These are phyloP conservation scores for Pichia sp. DNA, from an alignment of 1,139 yeast species.

Conservation along the genomic window DNA sequence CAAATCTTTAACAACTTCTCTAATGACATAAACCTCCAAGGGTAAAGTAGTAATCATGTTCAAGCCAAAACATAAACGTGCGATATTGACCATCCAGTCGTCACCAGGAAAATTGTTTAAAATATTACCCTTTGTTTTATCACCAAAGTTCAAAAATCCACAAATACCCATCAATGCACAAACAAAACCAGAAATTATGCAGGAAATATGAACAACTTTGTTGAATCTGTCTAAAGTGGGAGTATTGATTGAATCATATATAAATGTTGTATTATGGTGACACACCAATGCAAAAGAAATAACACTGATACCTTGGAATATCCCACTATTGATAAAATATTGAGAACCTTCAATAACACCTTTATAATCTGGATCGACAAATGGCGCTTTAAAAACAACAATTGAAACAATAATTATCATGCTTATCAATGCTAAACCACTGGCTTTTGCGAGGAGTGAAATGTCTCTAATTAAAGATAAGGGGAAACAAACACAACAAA, in stretches of 20 bases:
- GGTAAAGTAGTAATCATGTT: conserved; percentile 95
- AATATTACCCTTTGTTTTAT: conserved; percentile 76
- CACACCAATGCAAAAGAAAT: conserved; percentile 93
- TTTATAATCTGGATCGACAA: conserved; percentile 40
- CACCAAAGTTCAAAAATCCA: conserved; percentile 72
- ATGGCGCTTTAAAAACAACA: conserved; percentile 71
- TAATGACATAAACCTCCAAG: conserved; percentile 77
- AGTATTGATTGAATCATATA: conserved; percentile 71
- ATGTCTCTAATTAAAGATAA: conserved; percentile 75
- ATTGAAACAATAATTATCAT: conserved; percentile 74
- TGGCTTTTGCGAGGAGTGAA: conserved; percentile 80
- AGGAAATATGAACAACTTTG: conserved; percentile 74
- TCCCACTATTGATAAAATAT: conserved; percentile 54
- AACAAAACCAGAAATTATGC: conserved; percentile 72
- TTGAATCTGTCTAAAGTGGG: conserved; percentile 74
- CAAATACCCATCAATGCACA: conserved; percentile 75
- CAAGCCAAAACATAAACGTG: conserved; percentile 85
- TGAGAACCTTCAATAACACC: conserved; percentile 41
- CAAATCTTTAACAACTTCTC: conserved; percentile 75
- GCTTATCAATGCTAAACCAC: conserved; percentile 78
- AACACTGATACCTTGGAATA: conserved; percentile 86
- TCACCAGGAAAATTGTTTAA: conserved; percentile 76
- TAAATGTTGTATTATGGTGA: conserved; percentile 87
- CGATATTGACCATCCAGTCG: conserved; percentile 71
- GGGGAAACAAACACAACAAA: conserved; percentile 74